Percentiles rank a stretch among this genome's conserved stretches.
phyloP scores from a whole-genome alignment of 768 basidiomycete genomes.

The Suillus variegatus region DNA sequence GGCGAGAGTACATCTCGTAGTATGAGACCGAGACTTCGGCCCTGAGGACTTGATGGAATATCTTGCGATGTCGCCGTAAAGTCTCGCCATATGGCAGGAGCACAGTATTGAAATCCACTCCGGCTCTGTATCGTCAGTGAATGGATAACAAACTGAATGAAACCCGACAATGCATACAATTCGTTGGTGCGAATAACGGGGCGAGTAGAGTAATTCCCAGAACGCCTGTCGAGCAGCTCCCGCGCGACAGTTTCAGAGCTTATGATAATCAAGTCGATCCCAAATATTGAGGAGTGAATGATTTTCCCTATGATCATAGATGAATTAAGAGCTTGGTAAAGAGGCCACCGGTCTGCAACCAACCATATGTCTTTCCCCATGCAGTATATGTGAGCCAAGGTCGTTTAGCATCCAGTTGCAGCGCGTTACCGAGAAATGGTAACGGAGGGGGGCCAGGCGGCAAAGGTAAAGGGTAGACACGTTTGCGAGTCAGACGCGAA shows the following conservation, averaged over 20 bases:
- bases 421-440: slow-evolving; percentile 51
- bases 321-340: background rate
- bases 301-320: slow-evolving; percentile 24
- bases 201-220: slow-evolving; percentile 40
- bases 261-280: slow-evolving; percentile 31
- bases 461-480: slow-evolving; percentile 11
- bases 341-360: slow-evolving; percentile 14
- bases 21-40: slow-evolving; percentile 15
- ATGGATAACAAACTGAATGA: background rate
- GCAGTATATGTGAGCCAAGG: slow-evolving; percentile 42
- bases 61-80: slow-evolving; percentile 25
- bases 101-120: background rate
- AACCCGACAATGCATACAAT: background rate
- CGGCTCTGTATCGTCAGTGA: background rate
- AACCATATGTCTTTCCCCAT: slow-evolving; percentile 48
- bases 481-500: background rate
- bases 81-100: slow-evolving; percentile 10
- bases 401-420: slow-evolving; percentile 43
- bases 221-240: slow-evolving; percentile 40
- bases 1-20: slow-evolving; percentile 22
- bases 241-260: slow-evolving; percentile 33
- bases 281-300: slow-evolving; percentile 30
- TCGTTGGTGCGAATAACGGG: slow-evolving; percentile 15
- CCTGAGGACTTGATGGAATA: slow-evolving; percentile 26
- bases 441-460: slow-evolving; percentile 50